Evolutionary conservation across 1,284 basidiomycete species (phyloP), one percentile per base, ranked within the genome.

Genomic region (Cutaneotrichosporon dermatis): DNA sequence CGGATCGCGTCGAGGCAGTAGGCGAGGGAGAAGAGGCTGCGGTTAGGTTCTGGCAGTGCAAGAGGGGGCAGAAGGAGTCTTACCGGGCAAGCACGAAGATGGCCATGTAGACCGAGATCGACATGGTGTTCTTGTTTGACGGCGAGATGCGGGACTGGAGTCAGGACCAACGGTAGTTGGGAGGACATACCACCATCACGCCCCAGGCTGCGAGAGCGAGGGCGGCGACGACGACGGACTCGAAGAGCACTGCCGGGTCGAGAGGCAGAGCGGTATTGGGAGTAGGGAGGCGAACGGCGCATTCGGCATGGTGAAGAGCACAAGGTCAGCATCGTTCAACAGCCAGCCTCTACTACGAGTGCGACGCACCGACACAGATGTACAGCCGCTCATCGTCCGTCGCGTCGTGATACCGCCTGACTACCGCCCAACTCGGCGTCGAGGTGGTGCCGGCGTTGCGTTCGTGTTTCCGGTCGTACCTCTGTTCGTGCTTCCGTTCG

Each of bases 1-100:
- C 88, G 86, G 36, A 95, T 88, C 55, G 90, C 92, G 75, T 94
- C 92, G 55, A 92, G 81, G 2, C 91, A 89, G 80, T 93, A 87
- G 15, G 82, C 82, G 60, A 92, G 82, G 72, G 93, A 90, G 75
- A 92, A 92, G 43, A 94, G 81, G 75, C 90, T 92, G 52, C 54
- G 63, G 41, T 69, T 11, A 44, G 52, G 7, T 10, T 10, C 2
- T 25, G 4, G 10, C 10, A 4, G 11, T 25, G 25, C 25, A 25
- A 2, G 35, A 4, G 4, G n/a, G 16, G 25, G 16, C 4, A 83
- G 25, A 25, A 25, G 25, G 25, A 25, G 25, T 25, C 89, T 70
- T 74, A 92, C 90, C 94, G 90, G 34, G 90, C 91, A 57, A 94
- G 79, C 6, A 86, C 88, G 73, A 94, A 94, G 56, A 92, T 86